phyloP scores from a whole-genome alignment of 495 filamentous ascomycete species.

The Bacidia rubella region DNA sequence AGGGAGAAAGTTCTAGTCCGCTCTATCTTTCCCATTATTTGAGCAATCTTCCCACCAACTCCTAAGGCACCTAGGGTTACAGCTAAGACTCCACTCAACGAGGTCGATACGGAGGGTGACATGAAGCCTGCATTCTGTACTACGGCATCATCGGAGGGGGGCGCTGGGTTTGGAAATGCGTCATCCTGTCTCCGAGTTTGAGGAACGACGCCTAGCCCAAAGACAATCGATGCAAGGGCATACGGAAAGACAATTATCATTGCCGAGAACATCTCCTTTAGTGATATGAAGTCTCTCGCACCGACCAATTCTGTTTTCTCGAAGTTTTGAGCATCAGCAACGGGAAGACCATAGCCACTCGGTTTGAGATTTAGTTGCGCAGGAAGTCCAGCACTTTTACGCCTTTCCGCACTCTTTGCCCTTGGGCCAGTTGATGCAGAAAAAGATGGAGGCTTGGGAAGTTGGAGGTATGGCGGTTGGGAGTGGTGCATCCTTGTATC shows the following conservation, averaged over 20 bases:
- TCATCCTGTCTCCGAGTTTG: not conserved
- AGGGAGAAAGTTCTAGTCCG: not conserved
- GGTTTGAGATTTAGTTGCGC: slow-evolving; percentile 14
- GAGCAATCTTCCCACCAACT: slow-evolving; percentile 20
- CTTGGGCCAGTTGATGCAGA: slow-evolving; percentile 9
- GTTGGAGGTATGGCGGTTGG: slow-evolving; percentile 1
- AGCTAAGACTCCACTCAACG: slow-evolving; percentile 24
- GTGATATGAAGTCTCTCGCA: slow-evolving; percentile 11
- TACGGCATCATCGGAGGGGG: not conserved
- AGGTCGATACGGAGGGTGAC: slow-evolving; percentile 5
- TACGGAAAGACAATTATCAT: slow-evolving; percentile 21
- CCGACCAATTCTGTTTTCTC: not conserved
- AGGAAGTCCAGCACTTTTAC: slow-evolving; percentile 18
- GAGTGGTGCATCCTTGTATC: not conserved
- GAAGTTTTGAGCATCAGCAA: slow-evolving; percentile 5
- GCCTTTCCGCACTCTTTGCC: slow-evolving; percentile 17
- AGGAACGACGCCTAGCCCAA: not conserved
- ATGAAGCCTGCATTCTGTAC: not conserved
- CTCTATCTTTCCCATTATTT: not conserved
- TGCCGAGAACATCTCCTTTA: slow-evolving; percentile 22
- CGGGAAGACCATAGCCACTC: slow-evolving; percentile 14
- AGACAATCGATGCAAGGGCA: not conserved
- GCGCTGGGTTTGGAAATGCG: not conserved
- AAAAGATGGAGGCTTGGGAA: slow-evolving; percentile 11
- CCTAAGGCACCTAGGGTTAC: slow-evolving; percentile 29